Base-by-base conservation (phyloP, 2,329 filamentous ascomycete genomes). In the Trichoderma sp. region DNA sequence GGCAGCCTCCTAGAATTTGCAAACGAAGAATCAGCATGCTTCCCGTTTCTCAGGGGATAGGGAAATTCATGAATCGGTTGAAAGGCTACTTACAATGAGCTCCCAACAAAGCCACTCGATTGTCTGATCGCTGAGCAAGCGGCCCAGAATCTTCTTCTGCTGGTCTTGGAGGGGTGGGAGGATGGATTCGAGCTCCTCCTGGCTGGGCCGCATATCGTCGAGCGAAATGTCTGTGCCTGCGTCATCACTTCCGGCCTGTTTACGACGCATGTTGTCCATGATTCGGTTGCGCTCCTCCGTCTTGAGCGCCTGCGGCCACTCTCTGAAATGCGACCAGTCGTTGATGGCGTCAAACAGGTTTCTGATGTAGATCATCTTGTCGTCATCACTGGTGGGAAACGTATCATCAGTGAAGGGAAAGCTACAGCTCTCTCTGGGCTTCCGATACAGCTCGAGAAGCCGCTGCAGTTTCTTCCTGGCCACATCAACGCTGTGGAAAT, bases 31-130 rank as follows among this genome's bases (percentile, higher is more conserved):
- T 73, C 24, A 71, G 67, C 24, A 2, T 12, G 11, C 32, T 60
- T 14, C 1, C 30, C 3, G 57, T 6, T 60, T 4, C 15, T 32
- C 21, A 28, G 18, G 15, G 18, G 57, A 28, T 9, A 6, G 28
- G 18, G 6, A 9, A 2, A 11, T 32, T 21, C 1, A 18, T 24
- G 3, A 7, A 2, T 4, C 6, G 5, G 14, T 12, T 28, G 6
- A 43, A 56, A 9, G 14, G 15, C 6, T 7, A 74, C 74, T 53
- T 71, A 77, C 76, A 68, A 78, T 64, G 18, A 78, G 70, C 5
- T 72, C 74, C 77, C 77, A 78, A 53, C 74, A 76, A n/a, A 78
- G 53, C 62, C 65, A 71, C 18, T 78, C 76, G 1, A 77, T 71
- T 12, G 74, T 72, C 24, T 76, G 74, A 56, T 78, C 75, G 51